phyloP scores from a whole-genome alignment of 1,284 basidiomycete species.

The Nidula niveotomentosa region DNA sequence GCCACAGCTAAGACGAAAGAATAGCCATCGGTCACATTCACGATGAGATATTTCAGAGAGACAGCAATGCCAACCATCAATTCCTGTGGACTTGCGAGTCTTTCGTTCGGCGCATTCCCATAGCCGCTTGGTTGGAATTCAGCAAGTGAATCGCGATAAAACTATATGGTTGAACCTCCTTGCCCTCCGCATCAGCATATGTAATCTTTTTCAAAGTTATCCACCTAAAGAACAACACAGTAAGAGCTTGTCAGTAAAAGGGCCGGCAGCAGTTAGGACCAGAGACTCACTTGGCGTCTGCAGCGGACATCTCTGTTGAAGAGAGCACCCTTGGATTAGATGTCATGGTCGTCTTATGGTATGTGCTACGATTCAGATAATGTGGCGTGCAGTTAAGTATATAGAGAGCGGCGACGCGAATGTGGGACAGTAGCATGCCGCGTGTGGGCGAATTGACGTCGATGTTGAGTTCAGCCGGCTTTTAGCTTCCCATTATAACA shows the following conservation, averaged over 20 bases:
- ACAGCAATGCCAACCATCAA: slow-evolving; percentile 63
- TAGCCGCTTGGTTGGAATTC: slow-evolving; percentile 46
- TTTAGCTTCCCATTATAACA: no score
- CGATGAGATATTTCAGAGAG: no score
- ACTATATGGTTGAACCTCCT: slow-evolving; percentile 45
- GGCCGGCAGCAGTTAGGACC: no score
- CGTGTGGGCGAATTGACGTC: no score
- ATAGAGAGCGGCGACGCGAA: no score
- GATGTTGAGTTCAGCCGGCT: no score
- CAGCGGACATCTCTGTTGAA: slow-evolving; percentile 45
- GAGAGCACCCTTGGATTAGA: slow-evolving; percentile 43
- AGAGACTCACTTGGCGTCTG: slow-evolving; percentile 58
- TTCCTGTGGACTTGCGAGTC: slow-evolving; percentile 69
- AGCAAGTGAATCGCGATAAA: background rate
- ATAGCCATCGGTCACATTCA: background rate
- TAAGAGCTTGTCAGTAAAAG: no score
- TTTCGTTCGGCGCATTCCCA: slow-evolving; percentile 89
- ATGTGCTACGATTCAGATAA: background rate
- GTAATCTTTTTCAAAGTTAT: slow-evolving; percentile 72
- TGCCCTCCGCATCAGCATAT: slow-evolving; percentile 74
- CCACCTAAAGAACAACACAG: slow-evolving; percentile 48
- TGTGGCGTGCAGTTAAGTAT: no score
- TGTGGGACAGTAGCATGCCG: no score
- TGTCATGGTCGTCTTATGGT: background rate
- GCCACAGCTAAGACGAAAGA: slow-evolving; percentile 61